Evolutionary conservation across 73 alveolate genomes (phyloP), one percentile per base, ranked within the genome.

Genomic region (Stentor coeruleus): DNA sequence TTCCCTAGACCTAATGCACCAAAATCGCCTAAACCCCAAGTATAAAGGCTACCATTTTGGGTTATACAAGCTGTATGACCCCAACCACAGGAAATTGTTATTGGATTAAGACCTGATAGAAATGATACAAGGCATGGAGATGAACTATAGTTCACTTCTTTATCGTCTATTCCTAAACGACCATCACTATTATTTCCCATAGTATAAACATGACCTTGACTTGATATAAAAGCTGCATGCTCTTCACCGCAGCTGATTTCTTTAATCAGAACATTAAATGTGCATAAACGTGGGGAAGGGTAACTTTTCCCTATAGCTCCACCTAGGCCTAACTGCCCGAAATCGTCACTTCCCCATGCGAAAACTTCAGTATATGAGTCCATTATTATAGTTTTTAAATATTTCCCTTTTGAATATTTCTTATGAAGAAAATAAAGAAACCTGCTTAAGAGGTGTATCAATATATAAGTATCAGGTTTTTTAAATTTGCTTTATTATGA

Each of bases 181-280:
- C 98, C 98, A 84, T 92, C 91, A 57, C 85, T 82, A 86, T 97
- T 97, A 28, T 88, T 87, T 3, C 99, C 99, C 93, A 95, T 88
- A 15, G 99, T 84, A 82, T 88, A 97, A 11, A 97, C 93, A 74
- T 95, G 97, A 14, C 97, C 97, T 58, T 83, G 84, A 11, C 87
- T 58, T 55, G 95, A 81, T 41, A 95, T 90, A 28, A 93, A 87
- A 57, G 66, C 49, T 36, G 92, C 84, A 80, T 93, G 94, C 90
- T 95, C 97, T 75, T 75, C 83, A 36, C 83, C 58, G 81, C 94
- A 91, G 58, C 88, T 37, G 39, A 89, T 81, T 20, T 42, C 35
- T 20, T 38, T 74, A 39, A 88, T 88, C 2, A 84, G 90, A n/a
- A 90, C 87, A 66, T 81, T 81, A 39, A 49, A 90, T 3, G 87